Evolutionary conservation across 306 rosid genomes (phyloP), one percentile per base, ranked within the genome.

Genomic region (Glycine soja): DNA sequence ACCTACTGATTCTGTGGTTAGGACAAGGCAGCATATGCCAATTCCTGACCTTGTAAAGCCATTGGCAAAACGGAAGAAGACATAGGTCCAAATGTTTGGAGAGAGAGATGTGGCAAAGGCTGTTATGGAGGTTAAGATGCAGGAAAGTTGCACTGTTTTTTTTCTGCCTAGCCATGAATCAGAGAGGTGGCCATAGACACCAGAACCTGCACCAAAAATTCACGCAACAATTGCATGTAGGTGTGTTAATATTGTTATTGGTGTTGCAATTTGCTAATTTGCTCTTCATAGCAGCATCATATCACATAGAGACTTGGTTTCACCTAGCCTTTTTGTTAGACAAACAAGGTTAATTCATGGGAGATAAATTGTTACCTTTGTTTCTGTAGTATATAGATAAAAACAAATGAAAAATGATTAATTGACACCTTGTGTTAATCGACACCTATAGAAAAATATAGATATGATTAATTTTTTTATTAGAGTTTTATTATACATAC

Each of bases 151-250:
- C 34, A 74, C 67, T 18, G 84, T 67, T 66, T 81, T 84, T 57
- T 83, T 83, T 57, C 87, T 73, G 0, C 87, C 87, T 66, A 83
- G 34, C 80, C 80, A 73, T 47, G 80, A 16, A 56, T 79, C 84
- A 46, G 87, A 70, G 10, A 84, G 40, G 46, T 54, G 58, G 16
- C 87, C 87, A 79, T 9, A 84, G 3, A 84, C 34, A 67, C 52
- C 87, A 79, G 74, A 84, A 3, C 87, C 84, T 84, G 15, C 77
- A 84, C 38, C 67, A 36, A 6, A 24, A 42, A 42, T 42, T 42
- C 46, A 42, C 7, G 46, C 46, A 24, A 24, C 30, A 24, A 24
- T 24, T 24, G 30, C 30, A 24, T 24, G 30, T 24, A 24, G 2
- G 30, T 24, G 2, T 24, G 30, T 24, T 24, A 24, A 24, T 0